Percentiles rank a stretch among this genome's conserved stretches.
Conservation (phyloP, 345 rosid genomes). For the Gossypioides kirkii region DNA sequence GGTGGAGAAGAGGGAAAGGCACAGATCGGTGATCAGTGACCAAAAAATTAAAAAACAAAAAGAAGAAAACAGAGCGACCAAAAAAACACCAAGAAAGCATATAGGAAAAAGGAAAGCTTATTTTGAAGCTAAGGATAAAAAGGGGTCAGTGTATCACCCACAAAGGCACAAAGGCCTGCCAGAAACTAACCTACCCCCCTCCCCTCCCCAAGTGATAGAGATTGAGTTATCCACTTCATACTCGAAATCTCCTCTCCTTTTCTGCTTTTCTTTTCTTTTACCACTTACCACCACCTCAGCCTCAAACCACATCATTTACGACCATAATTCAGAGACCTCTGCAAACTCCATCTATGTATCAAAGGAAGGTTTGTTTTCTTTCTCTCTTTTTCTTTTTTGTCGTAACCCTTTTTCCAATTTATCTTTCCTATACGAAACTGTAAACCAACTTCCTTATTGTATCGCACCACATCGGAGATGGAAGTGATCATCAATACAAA, state of each 20-base stretch:
- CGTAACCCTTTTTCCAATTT: neutral
- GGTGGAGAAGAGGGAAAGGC: constrained; percentile 18
- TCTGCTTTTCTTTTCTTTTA: neutral
- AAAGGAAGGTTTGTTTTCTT: constrained; percentile 32
- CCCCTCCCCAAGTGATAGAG: constrained; percentile 20
- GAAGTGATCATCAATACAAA: too few relatives aligned
- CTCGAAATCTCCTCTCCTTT: constrained; percentile 6
- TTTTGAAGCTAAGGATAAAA: constrained; percentile 29
- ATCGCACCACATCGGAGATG: too few relatives aligned
- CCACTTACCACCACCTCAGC: neutral
- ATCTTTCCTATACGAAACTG: constrained; percentile 8
- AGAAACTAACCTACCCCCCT: constrained; percentile 17
- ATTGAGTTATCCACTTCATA: constrained; percentile 17
- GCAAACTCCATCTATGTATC: constrained; percentile 23
- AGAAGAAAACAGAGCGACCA: constrained; percentile 18
- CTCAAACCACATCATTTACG: neutral
- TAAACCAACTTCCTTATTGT: neutral
- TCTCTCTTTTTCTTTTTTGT: constrained; percentile 11
- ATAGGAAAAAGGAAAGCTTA: constrained; percentile 21
- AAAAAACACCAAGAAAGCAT: constrained; percentile 31
- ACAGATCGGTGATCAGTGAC: constrained; percentile 11
- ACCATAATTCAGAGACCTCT: constrained; percentile 14
- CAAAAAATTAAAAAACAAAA: constrained; percentile 21
- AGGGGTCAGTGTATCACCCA: constrained; percentile 15
- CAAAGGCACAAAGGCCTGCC: constrained; percentile 26